Conservation (phyloP, 2,329 filamentous ascomycete genomes). For the Bipolaris bicolor region DNA sequence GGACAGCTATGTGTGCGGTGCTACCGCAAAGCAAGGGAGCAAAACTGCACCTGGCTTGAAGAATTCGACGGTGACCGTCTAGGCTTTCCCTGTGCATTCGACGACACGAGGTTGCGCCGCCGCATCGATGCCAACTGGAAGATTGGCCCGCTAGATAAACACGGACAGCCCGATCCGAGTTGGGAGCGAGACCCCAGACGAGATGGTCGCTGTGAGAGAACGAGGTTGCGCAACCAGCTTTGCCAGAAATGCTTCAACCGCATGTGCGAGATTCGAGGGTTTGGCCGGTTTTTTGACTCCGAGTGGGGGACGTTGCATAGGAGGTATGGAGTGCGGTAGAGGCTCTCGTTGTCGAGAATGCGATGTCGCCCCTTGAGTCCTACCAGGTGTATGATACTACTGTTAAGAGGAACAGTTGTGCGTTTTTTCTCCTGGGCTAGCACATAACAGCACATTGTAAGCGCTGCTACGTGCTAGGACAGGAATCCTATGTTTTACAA, state of each 20-base stretch:
- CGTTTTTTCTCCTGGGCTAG: not conserved
- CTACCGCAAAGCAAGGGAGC: constrained; percentile 26
- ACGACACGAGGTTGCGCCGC: constrained; percentile 22
- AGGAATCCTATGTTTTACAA: no score
- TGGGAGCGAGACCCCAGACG: constrained; percentile 33
- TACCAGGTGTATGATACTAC: no score
- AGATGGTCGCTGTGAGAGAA: constrained; percentile 29
- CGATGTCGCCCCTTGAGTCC: no score
- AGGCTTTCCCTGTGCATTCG: constrained; percentile 33
- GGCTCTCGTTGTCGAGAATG: not conserved
- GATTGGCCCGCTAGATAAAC: constrained; percentile 25
- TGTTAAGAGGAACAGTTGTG: no score
- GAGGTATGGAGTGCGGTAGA: constrained; percentile 13
- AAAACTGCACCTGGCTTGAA: constrained; percentile 26
- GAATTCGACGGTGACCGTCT: constrained; percentile 31
- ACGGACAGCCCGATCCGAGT: constrained; percentile 23
- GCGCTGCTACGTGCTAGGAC: no score
- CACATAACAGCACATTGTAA: no score
- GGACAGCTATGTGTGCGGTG: constrained; percentile 34
- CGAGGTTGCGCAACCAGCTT: constrained; percentile 24
- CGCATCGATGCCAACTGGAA: constrained; percentile 28
- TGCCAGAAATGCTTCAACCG: constrained; percentile 33
- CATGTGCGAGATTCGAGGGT: constrained; percentile 33
- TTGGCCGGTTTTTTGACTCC: constrained; percentile 30
- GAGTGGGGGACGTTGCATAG: constrained; percentile 28